phyloP scores from a whole-genome alignment of 2,329 filamentous ascomycete genomes.

The Furcasterigmium furcatum region DNA sequence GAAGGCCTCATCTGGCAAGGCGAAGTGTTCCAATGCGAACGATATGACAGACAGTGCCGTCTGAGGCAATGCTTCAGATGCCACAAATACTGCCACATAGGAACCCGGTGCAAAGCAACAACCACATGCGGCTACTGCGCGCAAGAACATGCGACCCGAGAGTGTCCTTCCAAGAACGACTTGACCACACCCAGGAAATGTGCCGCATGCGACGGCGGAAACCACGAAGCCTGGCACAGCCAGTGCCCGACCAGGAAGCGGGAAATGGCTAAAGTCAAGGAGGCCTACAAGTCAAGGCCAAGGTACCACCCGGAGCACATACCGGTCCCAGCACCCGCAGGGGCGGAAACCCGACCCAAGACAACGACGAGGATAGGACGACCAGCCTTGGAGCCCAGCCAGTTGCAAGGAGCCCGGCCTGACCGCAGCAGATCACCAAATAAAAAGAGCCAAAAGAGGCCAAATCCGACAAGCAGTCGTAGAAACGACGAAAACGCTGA shows the following conservation, averaged over 20 bases:
- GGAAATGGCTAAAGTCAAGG: conserved; percentile 2
- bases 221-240: conserved; percentile 1
- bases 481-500: conserved; percentile 1
- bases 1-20: conserved; percentile 3
- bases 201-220: not conserved
- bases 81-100: conserved; percentile 7
- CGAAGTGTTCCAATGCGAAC: conserved; percentile 1
- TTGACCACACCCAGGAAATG: not conserved
- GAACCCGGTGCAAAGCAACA: conserved; percentile 9
- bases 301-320: conserved; percentile 1
- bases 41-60: conserved; percentile 4
- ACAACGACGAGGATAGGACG: not conserved
- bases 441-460: conserved; percentile 1
- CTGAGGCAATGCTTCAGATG: conserved; percentile 8
- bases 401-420: not conserved
- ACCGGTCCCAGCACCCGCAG: not conserved
- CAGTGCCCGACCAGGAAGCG: not conserved
- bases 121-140: conserved; percentile 7
- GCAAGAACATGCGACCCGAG: conserved; percentile 1
- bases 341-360: not conserved
- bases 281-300: conserved; percentile 1
- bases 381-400: not conserved
- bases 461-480: not conserved
- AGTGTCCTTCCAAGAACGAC: conserved; percentile 2
- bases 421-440: conserved; percentile 2